phyloP scores from a whole-genome alignment of 2,329 filamentous ascomycete genomes.

The Ophiostoma perfectum region DNA sequence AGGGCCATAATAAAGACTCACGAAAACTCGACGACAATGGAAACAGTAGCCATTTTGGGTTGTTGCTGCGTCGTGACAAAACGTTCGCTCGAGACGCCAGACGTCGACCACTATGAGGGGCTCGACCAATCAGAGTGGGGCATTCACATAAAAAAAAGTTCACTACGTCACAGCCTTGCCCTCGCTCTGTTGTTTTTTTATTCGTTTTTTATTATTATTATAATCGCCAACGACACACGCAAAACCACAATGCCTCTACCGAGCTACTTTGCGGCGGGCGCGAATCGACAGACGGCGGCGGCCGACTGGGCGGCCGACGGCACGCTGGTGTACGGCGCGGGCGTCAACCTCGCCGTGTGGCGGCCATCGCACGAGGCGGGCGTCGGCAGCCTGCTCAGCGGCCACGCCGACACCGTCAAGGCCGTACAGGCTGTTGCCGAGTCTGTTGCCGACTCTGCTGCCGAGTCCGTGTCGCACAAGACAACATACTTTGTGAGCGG shows the following conservation, averaged over 20 bases:
- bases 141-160: not conserved
- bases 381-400: conserved; percentile 61
- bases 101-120: not conserved
- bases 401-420: conserved; percentile 76
- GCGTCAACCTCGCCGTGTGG: conserved; percentile 87
- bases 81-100: too few relatives aligned
- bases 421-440: conserved; percentile 66
- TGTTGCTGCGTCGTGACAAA: too few relatives aligned
- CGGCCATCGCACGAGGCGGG: conserved; percentile 57
- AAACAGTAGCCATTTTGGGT: conserved; percentile 13
- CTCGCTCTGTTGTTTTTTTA: not conserved
- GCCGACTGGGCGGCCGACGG: conserved; percentile 79
- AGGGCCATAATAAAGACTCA: conserved; percentile 34
- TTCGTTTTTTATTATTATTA: not conserved
- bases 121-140: conserved; percentile 1
- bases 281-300: conserved; percentile 81
- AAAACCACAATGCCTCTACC: not conserved
- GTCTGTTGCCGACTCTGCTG: too few relatives aligned
- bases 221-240: not conserved
- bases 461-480: conserved; percentile 33
- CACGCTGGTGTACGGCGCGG: conserved; percentile 79
- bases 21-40: conserved; percentile 57
- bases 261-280: conserved; percentile 54
- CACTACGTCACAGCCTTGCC: not conserved
- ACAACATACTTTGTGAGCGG: conserved; percentile 63